Evolutionary conservation across 1,139 yeast species (phyloP).

Genomic region (Debaryomyces coudertii): DNA sequence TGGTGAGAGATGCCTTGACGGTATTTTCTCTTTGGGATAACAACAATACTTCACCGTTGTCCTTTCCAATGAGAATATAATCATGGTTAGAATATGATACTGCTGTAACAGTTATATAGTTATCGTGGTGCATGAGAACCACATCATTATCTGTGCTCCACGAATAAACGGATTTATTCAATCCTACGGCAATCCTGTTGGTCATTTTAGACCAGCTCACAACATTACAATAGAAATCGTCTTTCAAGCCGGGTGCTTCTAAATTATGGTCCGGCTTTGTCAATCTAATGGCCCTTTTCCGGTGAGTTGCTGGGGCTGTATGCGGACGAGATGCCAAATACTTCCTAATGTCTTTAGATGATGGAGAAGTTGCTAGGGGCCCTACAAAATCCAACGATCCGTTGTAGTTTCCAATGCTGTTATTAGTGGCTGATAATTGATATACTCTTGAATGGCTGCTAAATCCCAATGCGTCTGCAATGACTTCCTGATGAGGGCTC

Average conservation of each 20-base stretch:
- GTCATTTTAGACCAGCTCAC: constrained; percentile 70
- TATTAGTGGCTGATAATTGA: constrained; percentile 27
- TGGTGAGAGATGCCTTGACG: constrained; percentile 14
- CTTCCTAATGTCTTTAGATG: constrained; percentile 17
- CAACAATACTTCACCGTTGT: constrained; percentile 30
- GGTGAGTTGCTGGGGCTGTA: constrained; percentile 10
- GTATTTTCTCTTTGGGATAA: constrained; percentile 22
- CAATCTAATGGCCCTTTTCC: constrained; percentile 12
- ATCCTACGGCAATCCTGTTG: constrained; percentile 67
- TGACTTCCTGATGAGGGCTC: constrained; percentile 18
- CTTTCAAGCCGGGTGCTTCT: constrained; percentile 75
- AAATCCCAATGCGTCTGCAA: constrained; percentile 57
- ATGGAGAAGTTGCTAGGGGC: constrained; percentile 19
- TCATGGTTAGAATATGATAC: constrained; percentile 56
- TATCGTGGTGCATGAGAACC: constrained; percentile 22
- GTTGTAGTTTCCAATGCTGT: constrained; percentile 4
- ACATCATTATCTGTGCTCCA: constrained; percentile 67
- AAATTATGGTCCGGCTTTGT: constrained; percentile 26
- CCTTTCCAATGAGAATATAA: constrained; percentile 57
- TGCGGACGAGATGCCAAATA: constrained; percentile 10
- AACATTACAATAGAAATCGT: constrained; percentile 80
- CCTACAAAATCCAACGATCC: constrained; percentile 18
- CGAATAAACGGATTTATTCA: constrained; percentile 59
- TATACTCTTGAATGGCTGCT: constrained; percentile 34
- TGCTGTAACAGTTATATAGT: constrained; percentile 55